phyloP scores from a whole-genome alignment of 495 filamentous ascomycete genomes.

The Copromyces sp. region DNA sequence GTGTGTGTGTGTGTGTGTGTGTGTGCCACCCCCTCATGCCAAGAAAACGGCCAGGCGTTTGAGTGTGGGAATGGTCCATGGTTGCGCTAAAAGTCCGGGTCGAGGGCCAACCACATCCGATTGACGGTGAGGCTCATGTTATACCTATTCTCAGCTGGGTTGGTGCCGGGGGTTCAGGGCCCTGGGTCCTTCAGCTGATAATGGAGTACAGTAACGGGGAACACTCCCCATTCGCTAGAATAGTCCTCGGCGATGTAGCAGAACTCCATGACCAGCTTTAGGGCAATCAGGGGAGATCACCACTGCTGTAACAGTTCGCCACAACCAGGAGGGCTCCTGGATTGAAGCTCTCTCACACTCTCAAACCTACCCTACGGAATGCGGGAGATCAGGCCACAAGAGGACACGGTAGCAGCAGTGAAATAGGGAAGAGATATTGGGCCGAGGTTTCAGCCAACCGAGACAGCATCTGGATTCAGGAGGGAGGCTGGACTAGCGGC shows the following conservation, averaged over 20 bases:
- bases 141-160: background rate
- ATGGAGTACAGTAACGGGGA: background rate
- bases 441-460: background rate
- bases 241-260: background rate
- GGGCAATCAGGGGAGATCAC: background rate
- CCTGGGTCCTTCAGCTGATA: background rate
- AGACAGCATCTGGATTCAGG: background rate
- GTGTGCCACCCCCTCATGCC: too few relatives aligned
- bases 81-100: background rate
- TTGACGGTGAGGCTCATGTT: background rate
- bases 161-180: background rate
- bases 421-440: background rate
- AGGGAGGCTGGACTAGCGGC: background rate
- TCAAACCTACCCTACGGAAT: background rate
- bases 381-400: background rate
- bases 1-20: too few relatives aligned
- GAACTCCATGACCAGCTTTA: background rate
- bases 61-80: too few relatives aligned
- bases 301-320: background rate
- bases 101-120: background rate
- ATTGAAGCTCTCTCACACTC: background rate
- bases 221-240: background rate
- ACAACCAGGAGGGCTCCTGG: background rate
- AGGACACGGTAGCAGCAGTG: background rate
- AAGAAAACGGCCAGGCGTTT: too few relatives aligned